Conservation (phyloP, 208 protist species). For the Plasmodiophora brassicae region DNA sequence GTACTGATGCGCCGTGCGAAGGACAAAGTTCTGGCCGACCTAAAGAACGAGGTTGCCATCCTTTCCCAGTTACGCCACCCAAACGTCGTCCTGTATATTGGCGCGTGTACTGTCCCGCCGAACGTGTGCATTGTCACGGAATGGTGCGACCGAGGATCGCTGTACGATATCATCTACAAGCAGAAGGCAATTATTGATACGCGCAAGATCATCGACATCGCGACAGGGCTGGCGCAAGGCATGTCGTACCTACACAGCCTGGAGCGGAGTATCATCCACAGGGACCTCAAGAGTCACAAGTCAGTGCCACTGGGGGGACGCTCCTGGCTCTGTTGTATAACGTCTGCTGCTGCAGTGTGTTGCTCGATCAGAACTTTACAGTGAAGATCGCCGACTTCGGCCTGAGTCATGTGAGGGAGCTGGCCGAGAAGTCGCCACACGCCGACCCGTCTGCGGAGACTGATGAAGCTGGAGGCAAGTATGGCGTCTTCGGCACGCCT, state of each 20-base stretch:
- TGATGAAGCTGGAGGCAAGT: neutral
- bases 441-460: neutral
- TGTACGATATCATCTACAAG: slow-evolving; percentile 41
- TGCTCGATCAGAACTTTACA: slow-evolving; percentile 37
- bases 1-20: neutral
- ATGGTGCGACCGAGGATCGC: slow-evolving; percentile 37
- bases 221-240: slow-evolving; percentile 29
- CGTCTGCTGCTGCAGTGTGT: neutral
- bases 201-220: neutral
- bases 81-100: slow-evolving; percentile 60
- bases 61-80: slow-evolving; percentile 53
- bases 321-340: neutral
- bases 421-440: neutral
- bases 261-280: slow-evolving; percentile 20
- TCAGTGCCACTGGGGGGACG: neutral
- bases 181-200: slow-evolving; percentile 38
- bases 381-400: slow-evolving; percentile 41
- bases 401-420: slow-evolving; percentile 22
- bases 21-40: slow-evolving; percentile 19
- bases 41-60: slow-evolving; percentile 53
- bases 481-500: neutral
- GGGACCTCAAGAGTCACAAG: slow-evolving; percentile 36
- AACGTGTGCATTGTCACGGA: slow-evolving; percentile 44
- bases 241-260: slow-evolving; percentile 39
- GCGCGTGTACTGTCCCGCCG: slow-evolving; percentile 41